A percentile compares a stretch with the other conserved stretches of the same genome.
phyloP scores from a whole-genome alignment of 1,284 basidiomycete species.

The Malassezia pachydermatis region DNA sequence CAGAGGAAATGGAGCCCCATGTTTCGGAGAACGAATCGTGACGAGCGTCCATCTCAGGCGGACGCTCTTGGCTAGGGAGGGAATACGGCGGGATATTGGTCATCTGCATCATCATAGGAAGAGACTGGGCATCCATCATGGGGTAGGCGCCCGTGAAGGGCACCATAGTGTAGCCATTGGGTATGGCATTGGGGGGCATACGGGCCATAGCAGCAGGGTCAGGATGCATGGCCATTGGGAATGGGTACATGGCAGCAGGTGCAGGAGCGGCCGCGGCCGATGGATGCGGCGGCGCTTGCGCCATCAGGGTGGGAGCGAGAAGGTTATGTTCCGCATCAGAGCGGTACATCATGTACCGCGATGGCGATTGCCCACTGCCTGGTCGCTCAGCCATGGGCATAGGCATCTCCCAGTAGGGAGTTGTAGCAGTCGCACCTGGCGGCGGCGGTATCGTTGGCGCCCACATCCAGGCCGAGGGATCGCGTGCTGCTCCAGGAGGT shows the following conservation, averaged over 20 bases:
- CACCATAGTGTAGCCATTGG: slow-evolving; percentile 8
- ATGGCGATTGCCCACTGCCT: slow-evolving; percentile 4
- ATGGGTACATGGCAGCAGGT: slow-evolving; percentile 3
- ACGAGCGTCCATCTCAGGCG: not conserved
- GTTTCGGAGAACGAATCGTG: not conserved
- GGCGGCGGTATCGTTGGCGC: not conserved
- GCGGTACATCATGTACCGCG: slow-evolving; percentile 15
- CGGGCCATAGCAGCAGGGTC: slow-evolving; percentile 1
- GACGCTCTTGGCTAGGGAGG: not conserved
- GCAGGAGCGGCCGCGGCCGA: not conserved
- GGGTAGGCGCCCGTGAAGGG: not conserved
- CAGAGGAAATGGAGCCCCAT: not conserved
- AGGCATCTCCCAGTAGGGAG: slow-evolving; percentile 13
- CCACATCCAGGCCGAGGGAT: slow-evolving; percentile 4
- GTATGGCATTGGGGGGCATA: not conserved
- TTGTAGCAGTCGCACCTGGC: not conserved
- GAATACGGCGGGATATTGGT: not conserved
- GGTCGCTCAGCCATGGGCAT: not conserved
- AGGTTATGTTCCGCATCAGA: slow-evolving; percentile 4
- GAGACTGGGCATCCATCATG: slow-evolving; percentile 3
- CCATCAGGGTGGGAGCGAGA: not conserved
- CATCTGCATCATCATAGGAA: slow-evolving; percentile 18
- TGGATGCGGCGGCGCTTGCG: not conserved
- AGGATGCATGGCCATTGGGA: slow-evolving; percentile 11
- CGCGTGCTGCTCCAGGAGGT: not conserved